Base-by-base conservation (phyloP, 768 basidiomycete genomes). In the Tulasnella sp. region DNA sequence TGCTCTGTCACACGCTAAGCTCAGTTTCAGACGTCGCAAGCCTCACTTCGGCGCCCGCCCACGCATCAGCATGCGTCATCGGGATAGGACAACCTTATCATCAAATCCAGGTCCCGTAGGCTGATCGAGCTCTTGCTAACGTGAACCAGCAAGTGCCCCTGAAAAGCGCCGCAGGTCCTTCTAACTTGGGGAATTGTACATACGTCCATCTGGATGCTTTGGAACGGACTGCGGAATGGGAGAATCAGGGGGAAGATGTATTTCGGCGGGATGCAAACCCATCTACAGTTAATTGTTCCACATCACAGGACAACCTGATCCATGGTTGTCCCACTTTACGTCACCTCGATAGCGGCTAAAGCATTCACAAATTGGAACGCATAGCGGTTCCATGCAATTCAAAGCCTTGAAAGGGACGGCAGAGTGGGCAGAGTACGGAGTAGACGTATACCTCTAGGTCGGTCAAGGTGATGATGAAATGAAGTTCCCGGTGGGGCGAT, bases 1-100 rank as follows among this genome's bases (percentile, higher is more conserved):
- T 49, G 49, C 8, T 49, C 49, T 64, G 31, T 64, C 58, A 34
- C 58, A 64, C 58, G 31, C 58, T 64, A 64, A 64, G 58, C 58
- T 64, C 58, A 9, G 58, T 64, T 64, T 64, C 58, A 64, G 29
- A 64, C 31, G 58, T 64, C 58, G 58, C 58, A 64, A 64, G 58
- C 58, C 58, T 64, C 58, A 64, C 58, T 64, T 64, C 58, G 58
- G 58, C 58, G 58, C 58, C 58, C 58, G 58, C 25, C 58, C 58
- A 64, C 58, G 58, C 58, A 64, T 64, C 58, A 49, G 49, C 49
- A 49, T n/a, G 58, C 31, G 29, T 25, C 22, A 12, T 64, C 58
- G 58, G 58, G 31, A 25, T 14, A 29, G 25, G 19, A 58, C 11
- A 58, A 64, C 58, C 31, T 64, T 64, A 64, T 64, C 58, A 34